phyloP scores from a whole-genome alignment of 164 flowering plant species.

The Vitis cinerea region DNA sequence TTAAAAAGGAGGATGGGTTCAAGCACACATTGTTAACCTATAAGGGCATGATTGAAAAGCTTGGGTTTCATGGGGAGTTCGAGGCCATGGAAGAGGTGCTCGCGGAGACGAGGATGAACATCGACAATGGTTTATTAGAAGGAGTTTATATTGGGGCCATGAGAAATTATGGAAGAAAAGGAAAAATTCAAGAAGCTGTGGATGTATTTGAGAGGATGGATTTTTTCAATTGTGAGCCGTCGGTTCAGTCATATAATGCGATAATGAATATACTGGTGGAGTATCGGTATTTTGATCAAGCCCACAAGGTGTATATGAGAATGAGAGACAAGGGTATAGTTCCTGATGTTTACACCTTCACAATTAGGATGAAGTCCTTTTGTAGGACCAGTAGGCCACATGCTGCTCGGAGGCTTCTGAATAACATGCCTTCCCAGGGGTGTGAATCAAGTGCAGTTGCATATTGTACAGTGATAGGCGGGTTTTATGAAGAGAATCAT shows the following conservation, averaged over 20 bases:
- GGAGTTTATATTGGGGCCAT: slow-evolving; percentile 73
- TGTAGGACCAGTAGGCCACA: slow-evolving; percentile 72
- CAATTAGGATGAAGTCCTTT: slow-evolving; percentile 87
- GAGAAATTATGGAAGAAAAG: slow-evolving; percentile 67
- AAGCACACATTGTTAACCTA: slow-evolving; percentile 74
- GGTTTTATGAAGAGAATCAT: slow-evolving; percentile 61
- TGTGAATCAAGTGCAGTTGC: slow-evolving; percentile 71
- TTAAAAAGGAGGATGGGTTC: slow-evolving; percentile 67
- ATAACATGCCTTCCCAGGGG: slow-evolving; percentile 66
- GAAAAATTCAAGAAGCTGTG: slow-evolving; percentile 79
- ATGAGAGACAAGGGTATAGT: slow-evolving; percentile 62
- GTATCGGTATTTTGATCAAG: slow-evolving; percentile 62
- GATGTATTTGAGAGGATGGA: slow-evolving; percentile 89
- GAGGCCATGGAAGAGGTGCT: slow-evolving; percentile 70
- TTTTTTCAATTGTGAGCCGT: slow-evolving; percentile 66
- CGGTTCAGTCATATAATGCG: slow-evolving; percentile 66
- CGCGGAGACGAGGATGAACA: slow-evolving; percentile 55
- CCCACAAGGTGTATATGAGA: slow-evolving; percentile 80
- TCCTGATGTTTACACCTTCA: slow-evolving; percentile 82
- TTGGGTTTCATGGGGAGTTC: slow-evolving; percentile 66
- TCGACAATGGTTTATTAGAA: slow-evolving; percentile 59
- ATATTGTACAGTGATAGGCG: slow-evolving; percentile 78
- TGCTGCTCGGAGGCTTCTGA: slow-evolving; percentile 82
- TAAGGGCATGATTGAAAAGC: slow-evolving; percentile 74
- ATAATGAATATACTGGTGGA: slow-evolving; percentile 88